Evolutionary conservation across 192 early-diverging fungal species (phyloP).

Genomic region (Podila epigama): DNA sequence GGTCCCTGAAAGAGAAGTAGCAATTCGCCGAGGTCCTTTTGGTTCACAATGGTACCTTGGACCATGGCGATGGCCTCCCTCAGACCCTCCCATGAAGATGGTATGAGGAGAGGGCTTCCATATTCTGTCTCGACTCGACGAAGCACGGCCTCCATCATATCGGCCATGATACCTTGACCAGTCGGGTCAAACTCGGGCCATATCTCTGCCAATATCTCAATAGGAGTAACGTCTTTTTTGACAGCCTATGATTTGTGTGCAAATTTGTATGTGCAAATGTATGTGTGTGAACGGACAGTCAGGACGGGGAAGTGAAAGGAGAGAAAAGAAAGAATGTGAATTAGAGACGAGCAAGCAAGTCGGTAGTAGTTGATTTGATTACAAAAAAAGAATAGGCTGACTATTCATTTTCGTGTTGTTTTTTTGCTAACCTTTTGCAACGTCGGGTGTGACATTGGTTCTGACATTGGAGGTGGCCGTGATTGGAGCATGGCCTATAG

Average conservation of each 20-base stretch:
- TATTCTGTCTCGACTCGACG: conserved; percentile 36
- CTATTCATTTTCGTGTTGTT: too few relatives aligned
- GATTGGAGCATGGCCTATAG: background rate
- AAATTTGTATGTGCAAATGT: too few relatives aligned
- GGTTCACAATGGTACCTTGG: conserved; percentile 19
- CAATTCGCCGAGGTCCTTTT: conserved; percentile 29
- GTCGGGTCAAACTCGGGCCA: conserved; percentile 44
- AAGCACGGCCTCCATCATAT: conserved; percentile 34
- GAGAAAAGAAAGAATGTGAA: background rate
- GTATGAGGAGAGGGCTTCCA: conserved; percentile 11
- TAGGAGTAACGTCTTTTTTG: too few relatives aligned
- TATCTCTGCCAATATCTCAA: conserved; percentile 25
- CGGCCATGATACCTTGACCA: conserved; percentile 31
- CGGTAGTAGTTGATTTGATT: too few relatives aligned
- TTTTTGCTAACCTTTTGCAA: background rate
- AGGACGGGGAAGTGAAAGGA: too few relatives aligned
- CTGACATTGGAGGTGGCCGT: background rate
- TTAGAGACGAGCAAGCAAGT: too few relatives aligned
- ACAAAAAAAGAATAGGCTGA: too few relatives aligned
- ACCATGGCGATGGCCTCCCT: conserved; percentile 11
- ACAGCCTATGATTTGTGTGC: too few relatives aligned
- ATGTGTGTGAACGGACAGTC: background rate
- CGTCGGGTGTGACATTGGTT: background rate
- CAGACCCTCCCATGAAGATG: conserved; percentile 15
- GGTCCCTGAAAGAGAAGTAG: conserved; percentile 16